Base-by-base conservation (phyloP, 495 filamentous ascomycete genomes). In the Neurospora sp. region DNA sequence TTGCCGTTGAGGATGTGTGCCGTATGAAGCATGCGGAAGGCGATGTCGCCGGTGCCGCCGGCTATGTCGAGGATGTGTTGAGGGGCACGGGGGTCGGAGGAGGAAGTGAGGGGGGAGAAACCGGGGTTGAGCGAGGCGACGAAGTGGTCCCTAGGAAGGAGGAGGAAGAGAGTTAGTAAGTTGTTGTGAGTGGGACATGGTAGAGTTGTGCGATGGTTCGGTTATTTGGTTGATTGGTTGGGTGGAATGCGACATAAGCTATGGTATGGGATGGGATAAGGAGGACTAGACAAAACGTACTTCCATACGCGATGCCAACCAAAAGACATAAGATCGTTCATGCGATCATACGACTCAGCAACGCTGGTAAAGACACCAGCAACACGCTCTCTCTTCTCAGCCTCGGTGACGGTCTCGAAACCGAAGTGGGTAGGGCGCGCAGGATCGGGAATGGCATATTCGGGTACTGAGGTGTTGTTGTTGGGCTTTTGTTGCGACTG, bases 291-390 rank as follows among this genome's bases (percentile, higher is more conserved):
- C 37, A 37, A 31, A 39, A 77, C 81, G 20, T 61, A 83, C 82
- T 99, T 99, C 96, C 96, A 99, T 69, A 98, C 85, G 17, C 96
- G 92, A 82, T 99, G 96, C 83, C 97, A 94, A 42, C 94, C 94
- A 37, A 98, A 89, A 53, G 94, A 98, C 96, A 99, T 98, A 69
- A 98, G 88, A 81, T 99, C 96, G 87, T 99, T 99, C 96, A 99
- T 99, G 75, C 89, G 89, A 80, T 98, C 94, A 85, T 96, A 90
- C 38, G 90, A 93, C 69, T 93, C 88, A 75, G 96, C 95, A 69
- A 99, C 95, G 79, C 93, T 97, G 82, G 94, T 96, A 86, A 98
- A 99, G 73, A 99, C 96, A 53, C 88, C 88, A 75, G 89, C 91
- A 31, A 98, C 96, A 22, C 78, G 79, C 76, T 83, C 79, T 39